phyloP scores from a whole-genome alignment of 352 stramenopile genomes.

The Phytopythium mirpurense region DNA sequence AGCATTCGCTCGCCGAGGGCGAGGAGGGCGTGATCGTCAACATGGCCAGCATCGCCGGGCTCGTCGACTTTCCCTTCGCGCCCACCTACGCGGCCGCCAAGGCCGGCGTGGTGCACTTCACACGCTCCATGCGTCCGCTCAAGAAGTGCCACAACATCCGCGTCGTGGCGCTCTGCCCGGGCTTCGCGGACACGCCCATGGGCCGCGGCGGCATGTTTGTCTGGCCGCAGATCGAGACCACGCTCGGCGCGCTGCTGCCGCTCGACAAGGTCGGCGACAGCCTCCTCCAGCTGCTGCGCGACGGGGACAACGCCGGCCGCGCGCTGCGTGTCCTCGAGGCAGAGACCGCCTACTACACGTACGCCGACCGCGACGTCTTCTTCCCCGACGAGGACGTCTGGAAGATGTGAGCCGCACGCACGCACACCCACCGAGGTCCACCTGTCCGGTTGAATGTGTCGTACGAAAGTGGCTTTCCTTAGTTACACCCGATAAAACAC shows the following conservation, averaged over 20 bases:
- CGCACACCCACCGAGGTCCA: too few relatives aligned
- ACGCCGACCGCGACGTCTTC: conserved; percentile 1
- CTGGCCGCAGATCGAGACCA: conserved; percentile 14
- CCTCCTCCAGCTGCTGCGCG: conserved; percentile 24
- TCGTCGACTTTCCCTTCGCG: conserved; percentile 29
- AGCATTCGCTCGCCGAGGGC: conserved; percentile 16
- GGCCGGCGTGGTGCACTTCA: conserved; percentile 47
- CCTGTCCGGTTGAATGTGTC: not conserved
- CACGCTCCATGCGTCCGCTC: conserved; percentile 30
- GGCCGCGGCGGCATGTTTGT: conserved; percentile 19
- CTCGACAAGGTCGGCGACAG: conserved; percentile 26
- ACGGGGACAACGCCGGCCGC: conserved; percentile 30
- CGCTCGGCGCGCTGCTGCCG: conserved; percentile 18
- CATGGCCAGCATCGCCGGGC: conserved; percentile 34
- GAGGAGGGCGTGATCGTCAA: conserved; percentile 48
- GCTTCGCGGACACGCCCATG: conserved; percentile 43
- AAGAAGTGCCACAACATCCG: conserved; percentile 42
- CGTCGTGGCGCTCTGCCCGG: conserved; percentile 33
- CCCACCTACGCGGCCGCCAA: conserved; percentile 50
- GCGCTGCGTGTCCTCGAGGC: conserved; percentile 1
- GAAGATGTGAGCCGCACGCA: not conserved
- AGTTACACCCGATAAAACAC: too few relatives aligned
- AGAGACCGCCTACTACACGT: not conserved
- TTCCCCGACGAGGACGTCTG: conserved; percentile 3
- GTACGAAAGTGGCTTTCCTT: too few relatives aligned